Evolutionary conservation across 805 yeast genomes (phyloP).

Genomic region (Ogataea angusta): DNA sequence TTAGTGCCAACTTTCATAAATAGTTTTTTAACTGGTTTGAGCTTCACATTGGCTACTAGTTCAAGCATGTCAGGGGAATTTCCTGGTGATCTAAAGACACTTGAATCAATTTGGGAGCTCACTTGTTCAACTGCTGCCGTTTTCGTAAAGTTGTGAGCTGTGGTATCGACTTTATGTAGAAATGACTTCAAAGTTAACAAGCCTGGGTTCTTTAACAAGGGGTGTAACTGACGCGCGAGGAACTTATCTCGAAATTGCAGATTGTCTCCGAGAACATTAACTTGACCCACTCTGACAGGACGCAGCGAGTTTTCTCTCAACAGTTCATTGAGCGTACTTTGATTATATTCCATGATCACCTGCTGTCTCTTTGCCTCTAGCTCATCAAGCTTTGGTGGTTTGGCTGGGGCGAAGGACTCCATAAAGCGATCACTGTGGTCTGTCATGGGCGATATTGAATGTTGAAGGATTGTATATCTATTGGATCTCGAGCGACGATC

Average conservation of each 20-base stretch:
- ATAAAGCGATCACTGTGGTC: conserved; percentile 22
- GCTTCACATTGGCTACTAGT: conserved; percentile 26
- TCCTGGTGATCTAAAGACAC: conserved; percentile 15
- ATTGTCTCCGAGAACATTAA: conserved; percentile 48
- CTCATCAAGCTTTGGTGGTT: conserved; percentile 10
- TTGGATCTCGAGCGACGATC: conserved; percentile 9
- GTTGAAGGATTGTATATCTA: not conserved
- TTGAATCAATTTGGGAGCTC: conserved; percentile 32
- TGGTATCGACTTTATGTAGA: conserved; percentile 40
- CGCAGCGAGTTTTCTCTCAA: conserved; percentile 32
- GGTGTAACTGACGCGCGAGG: conserved; percentile 43
- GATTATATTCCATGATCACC: conserved; percentile 29
- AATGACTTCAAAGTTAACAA: conserved; percentile 39
- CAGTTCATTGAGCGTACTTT: conserved; percentile 26
- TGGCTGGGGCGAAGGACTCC: conserved; percentile 20
- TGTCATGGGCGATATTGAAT: conserved; percentile 7
- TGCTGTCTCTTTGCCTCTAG: conserved; percentile 29
- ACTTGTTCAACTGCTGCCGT: conserved; percentile 43
- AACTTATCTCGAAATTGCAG: conserved; percentile 42
- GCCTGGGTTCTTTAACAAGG: conserved; percentile 38
- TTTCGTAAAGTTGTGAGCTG: conserved; percentile 42
- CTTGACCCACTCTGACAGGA: conserved; percentile 43
- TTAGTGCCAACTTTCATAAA: conserved; percentile 91
- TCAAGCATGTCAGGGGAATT: conserved; percentile 25
- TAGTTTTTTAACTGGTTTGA: conserved; percentile 63